Base-by-base conservation (phyloP, 164 flowering plant genomes). In the Warburgia ugandensis region DNA sequence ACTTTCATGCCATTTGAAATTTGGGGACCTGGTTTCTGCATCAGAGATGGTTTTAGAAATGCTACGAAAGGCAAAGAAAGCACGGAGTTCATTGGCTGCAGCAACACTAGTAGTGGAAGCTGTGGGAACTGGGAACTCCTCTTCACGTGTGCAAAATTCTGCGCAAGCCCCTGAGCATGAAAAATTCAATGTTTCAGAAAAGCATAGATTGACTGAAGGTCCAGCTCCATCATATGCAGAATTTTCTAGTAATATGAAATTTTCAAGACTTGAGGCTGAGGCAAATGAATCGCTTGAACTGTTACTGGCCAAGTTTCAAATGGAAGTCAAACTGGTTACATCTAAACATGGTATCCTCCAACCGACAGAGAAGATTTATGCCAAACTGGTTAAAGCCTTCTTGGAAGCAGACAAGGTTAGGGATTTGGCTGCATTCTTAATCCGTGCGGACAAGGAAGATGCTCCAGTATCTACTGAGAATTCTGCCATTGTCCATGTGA, bases 11-110 rank as follows among this genome's bases (percentile, higher is more conserved):
- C 88, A 82, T 68, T 58, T 94, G 73, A 89, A 89, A 46, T 81
- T 94, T 60, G 94, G 96, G 30, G 96, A 94, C 63, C 60, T 89
- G 35, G 78, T 76, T 57, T 70, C 86, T 62, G 96, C 88, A 52
- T 80, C 94, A 4, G 68, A 64, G 37, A 75, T 94, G 78, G 92
- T 94, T 33, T 62, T 94, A 66, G 81, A 79, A 64, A 83, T 94
- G 92, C 87, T 94, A 16, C 68, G 59, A 20, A 86, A 77, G 62
- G 84, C 89, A 48, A 84, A 73, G 58, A 70, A 73, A 63, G 97
- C 95, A 48, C 68, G 50, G 6, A 74, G 70, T 55, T 79, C 90
- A 44, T 71, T 84, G 61, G 75, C 80, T 50, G 65, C 83, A 2
- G 82, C 85, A 22, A 73, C 65, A 3, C 48, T 77, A 26, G 29